Evolutionary conservation across 2,329 filamentous ascomycete genomes (phyloP), one percentile per base, ranked within the genome.

Genomic region (Akanthomyces muscarius): DNA sequence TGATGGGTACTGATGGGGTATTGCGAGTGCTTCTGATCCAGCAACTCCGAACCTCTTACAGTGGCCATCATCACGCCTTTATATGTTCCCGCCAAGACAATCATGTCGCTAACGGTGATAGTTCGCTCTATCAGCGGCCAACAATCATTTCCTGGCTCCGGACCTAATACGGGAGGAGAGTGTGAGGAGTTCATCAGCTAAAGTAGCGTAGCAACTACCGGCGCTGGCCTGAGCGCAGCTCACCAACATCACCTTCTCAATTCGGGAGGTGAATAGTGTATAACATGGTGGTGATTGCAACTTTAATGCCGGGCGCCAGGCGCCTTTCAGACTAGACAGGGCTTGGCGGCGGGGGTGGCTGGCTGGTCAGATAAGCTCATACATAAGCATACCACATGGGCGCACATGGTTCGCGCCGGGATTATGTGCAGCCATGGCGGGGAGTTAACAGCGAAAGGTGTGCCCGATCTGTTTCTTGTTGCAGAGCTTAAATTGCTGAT

Each of bases 51-150:
- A 45, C 13, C 5, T 14, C 16, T 13, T 18, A 36, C 55, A 38
- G 13, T 42, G 30, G 55, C 11, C 44, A 11, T 38, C 28, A 16
- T 48, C 18, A 16, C 5, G 30, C 33, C 55, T 48, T 58, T 58
- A 47, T 58, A 58, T 58, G 28, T 38, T 58, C 11, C 14, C n/a
- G 55, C 55, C 55, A 47, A 58, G 55, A 48, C 25, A 45, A 8
- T 21, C 16, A 21, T 45, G n/a, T 5, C 18, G 23, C n/a, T 44
- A 1, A 7, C 38, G 18, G 11, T 4, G 6, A 44, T 18, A 3
- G 18, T 38, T 23, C 23, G 5, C 4, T 10, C 14, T 28, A 5
- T 3, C 28, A 18, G 21, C 28, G 21, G n/a, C 16, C 23, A 21
- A 33, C 1, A 18, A 48, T 58, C 25, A 36, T 38, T 21, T 18